These are phyloP conservation scores for Fusarium nelsonii DNA, from an alignment of 2,329 filamentous ascomycete species.

Conservation along the genomic window DNA sequence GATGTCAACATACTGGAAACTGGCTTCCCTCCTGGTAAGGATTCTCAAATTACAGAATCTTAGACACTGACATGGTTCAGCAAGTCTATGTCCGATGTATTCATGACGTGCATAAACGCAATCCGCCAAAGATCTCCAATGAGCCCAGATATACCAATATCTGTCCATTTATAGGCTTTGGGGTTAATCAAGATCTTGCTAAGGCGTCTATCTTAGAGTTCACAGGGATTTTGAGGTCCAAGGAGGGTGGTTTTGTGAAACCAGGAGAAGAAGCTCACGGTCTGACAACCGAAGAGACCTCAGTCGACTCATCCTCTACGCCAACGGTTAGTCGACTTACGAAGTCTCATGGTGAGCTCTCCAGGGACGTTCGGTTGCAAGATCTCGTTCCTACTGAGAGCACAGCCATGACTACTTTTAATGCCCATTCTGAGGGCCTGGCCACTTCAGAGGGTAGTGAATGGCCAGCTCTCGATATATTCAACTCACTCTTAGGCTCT, in stretches of 20 bases:
- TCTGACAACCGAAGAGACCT: accelerated
- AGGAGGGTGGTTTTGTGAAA: not conserved
- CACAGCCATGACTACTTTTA: not conserved
- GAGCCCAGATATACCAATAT: not conserved
- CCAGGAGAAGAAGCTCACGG: not conserved
- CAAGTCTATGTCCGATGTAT: constrained; percentile 2
- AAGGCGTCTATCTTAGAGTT: constrained; percentile 2
- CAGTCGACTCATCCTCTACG: accelerated
- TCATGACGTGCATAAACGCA: not conserved
- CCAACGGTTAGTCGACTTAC: not conserved
- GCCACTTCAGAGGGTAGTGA: accelerated
- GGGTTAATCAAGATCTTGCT: accelerated
- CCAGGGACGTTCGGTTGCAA: no score
- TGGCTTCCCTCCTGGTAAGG: not conserved
- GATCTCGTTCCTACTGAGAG: no score
- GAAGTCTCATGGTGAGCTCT: no score
- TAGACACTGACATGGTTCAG: accelerated
- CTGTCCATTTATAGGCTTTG: not conserved
- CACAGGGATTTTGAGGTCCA: not conserved
- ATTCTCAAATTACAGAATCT: accelerated
- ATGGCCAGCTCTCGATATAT: constrained; percentile 8
- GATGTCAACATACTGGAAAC: not conserved
- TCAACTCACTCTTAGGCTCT: constrained; percentile 16
- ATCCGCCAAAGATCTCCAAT: accelerated
- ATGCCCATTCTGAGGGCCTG: accelerated